These are phyloP conservation scores for Aspergillus persii DNA, from an alignment of 2,329 filamentous ascomycete species.

Conservation along the genomic window DNA sequence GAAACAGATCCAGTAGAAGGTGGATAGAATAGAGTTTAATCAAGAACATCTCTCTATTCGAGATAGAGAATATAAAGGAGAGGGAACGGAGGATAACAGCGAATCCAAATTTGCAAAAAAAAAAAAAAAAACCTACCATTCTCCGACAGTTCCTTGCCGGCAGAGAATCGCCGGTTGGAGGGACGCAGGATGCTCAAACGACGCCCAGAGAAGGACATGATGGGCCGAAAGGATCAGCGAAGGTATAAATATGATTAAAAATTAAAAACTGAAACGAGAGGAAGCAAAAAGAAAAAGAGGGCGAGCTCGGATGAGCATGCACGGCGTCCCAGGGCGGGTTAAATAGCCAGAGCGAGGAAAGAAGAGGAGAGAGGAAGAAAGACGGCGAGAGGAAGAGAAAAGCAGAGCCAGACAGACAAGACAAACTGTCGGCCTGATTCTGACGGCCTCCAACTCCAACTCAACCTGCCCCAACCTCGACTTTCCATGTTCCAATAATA, in stretches of 20 bases:
- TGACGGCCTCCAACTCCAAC: background rate
- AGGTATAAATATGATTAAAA: background rate
- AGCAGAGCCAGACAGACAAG: background rate
- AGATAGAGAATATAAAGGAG: background rate
- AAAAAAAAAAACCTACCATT: conserved; percentile 39
- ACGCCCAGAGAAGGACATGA: conserved; percentile 48
- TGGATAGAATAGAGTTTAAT: background rate
- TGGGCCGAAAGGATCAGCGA: conserved; percentile 2
- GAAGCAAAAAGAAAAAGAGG: background rate
- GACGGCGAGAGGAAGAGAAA: background rate
- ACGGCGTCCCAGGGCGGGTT: background rate
- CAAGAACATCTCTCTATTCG: background rate
- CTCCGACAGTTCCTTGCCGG: conserved; percentile 44
- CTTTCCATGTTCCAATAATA: background rate
- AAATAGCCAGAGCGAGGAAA: background rate
- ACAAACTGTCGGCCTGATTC: background rate
- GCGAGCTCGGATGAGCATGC: background rate
- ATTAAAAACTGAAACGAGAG: background rate
- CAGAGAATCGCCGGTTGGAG: conserved; percentile 40
- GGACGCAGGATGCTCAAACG: conserved; percentile 45
- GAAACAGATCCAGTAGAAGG: background rate
- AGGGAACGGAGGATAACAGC: background rate
- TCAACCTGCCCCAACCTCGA: background rate
- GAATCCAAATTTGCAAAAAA: background rate
- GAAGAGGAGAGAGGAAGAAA: background rate